phyloP scores from a whole-genome alignment of 2,329 filamentous ascomycete genomes.

The Cryphonectria naterciae region DNA sequence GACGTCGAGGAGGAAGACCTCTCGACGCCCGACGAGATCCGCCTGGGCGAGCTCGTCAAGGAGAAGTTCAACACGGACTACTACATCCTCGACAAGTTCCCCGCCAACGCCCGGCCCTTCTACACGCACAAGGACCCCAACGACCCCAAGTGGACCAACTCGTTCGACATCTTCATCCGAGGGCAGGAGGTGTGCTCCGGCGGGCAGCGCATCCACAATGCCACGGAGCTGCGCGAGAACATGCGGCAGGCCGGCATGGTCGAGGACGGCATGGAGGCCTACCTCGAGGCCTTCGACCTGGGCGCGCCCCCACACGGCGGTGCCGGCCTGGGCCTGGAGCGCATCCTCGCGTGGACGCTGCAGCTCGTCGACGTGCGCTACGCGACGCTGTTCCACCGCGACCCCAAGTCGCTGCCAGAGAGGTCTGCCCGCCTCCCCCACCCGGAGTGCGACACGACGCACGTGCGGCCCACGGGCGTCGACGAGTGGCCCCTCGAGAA shows the following conservation, averaged over 20 bases:
- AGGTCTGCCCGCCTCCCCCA: slow-evolving; percentile 73
- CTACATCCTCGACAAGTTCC: slow-evolving; percentile 94
- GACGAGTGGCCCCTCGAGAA: slow-evolving; percentile 66
- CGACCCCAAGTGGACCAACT: slow-evolving; percentile 78
- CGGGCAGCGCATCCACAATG: slow-evolving; percentile 89
- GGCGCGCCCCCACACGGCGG: slow-evolving; percentile 89
- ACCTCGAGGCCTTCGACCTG: slow-evolving; percentile 85
- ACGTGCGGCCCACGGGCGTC: slow-evolving; percentile 47
- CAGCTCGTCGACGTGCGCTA: slow-evolving; percentile 88
- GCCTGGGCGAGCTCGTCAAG: slow-evolving; percentile 81
- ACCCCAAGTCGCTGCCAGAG: slow-evolving; percentile 82
- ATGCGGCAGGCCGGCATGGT: slow-evolving; percentile 78
- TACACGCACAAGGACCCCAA: slow-evolving; percentile 85
- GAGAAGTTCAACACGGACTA: slow-evolving; percentile 89
- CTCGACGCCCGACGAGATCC: slow-evolving; percentile 83
- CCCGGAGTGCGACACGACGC: slow-evolving; percentile 79
- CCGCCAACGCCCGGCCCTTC: slow-evolving; percentile 80
- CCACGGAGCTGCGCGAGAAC: slow-evolving; percentile 72
- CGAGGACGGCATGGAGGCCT: slow-evolving; percentile 85
- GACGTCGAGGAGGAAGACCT: slow-evolving; percentile 75
- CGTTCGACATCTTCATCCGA: slow-evolving; percentile 92
- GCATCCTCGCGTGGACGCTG: slow-evolving; percentile 83
- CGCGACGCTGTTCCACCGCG: slow-evolving; percentile 83
- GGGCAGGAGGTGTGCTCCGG: slow-evolving; percentile 93
- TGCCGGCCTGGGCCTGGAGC: slow-evolving; percentile 87